Conservation (phyloP, 176 grass and related monocot genomes). For the Oryza coarctata region DNA sequence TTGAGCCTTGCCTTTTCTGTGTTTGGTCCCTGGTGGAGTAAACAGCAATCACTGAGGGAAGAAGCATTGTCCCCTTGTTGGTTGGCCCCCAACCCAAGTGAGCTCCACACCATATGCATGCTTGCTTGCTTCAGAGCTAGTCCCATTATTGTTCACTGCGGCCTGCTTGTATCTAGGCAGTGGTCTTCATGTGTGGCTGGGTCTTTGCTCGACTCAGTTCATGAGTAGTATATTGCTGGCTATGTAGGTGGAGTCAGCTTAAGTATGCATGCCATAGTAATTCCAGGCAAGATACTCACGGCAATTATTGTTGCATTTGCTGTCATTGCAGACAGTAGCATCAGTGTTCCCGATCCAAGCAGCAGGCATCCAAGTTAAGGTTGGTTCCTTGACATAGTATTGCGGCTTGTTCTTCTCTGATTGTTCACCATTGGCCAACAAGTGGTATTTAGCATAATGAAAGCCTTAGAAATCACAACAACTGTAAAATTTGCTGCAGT, state of each 20-base stretch:
- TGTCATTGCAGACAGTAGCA: slow-evolving; percentile 25
- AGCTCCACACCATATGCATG: slow-evolving; percentile 34
- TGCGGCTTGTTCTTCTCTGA: background rate
- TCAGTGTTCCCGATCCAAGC: slow-evolving; percentile 30
- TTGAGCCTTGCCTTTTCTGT: slow-evolving; percentile 37
- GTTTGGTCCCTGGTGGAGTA: slow-evolving; percentile 62
- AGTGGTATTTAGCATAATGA: background rate
- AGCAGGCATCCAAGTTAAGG: slow-evolving; percentile 30
- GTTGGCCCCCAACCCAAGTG: slow-evolving; percentile 32
- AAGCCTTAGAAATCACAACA: background rate
- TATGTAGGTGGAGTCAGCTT: slow-evolving; percentile 12
- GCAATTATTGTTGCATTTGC: slow-evolving; percentile 47
- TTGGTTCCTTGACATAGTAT: background rate
- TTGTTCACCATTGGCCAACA: background rate
- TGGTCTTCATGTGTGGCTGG: slow-evolving; percentile 49
- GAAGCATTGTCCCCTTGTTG: slow-evolving; percentile 58
- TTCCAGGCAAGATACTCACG: slow-evolving; percentile 35
- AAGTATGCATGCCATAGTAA: slow-evolving; percentile 26
- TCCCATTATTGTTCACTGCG: slow-evolving; percentile 31
- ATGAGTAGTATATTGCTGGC: slow-evolving; percentile 30
- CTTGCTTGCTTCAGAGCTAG: slow-evolving; percentile 24
- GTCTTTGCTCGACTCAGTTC: slow-evolving; percentile 43
- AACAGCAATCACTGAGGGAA: slow-evolving; percentile 56
- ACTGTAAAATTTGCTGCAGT: background rate
- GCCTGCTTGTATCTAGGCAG: slow-evolving; percentile 28